Conservation (phyloP, 345 rosid genomes). For the Citrus hindsii region DNA sequence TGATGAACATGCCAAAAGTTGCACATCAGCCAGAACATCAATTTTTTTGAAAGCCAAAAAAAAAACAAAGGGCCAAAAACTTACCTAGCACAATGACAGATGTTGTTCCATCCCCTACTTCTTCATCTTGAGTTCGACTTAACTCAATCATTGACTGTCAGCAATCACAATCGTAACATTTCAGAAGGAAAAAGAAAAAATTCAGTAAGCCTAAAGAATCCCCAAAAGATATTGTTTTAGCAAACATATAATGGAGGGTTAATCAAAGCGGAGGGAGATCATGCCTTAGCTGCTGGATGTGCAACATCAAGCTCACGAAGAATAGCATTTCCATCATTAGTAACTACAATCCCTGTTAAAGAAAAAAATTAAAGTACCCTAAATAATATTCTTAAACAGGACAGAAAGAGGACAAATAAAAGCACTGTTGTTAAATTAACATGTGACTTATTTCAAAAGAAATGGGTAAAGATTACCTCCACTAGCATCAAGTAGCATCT, state of each 20-base stretch:
- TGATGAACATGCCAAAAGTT: neutral
- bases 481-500: conserved; percentile 88
- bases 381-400: neutral
- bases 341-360: conserved; percentile 77
- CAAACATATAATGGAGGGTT: neutral
- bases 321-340: conserved; percentile 96
- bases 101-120: conserved; percentile 98
- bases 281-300: conserved; percentile 95
- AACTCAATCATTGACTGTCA: conserved; percentile 91
- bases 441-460: neutral
- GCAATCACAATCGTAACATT: conserved; percentile 2
- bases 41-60: neutral
- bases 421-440: neutral
- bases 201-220: neutral
- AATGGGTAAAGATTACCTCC: conserved; percentile 50
- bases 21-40: neutral
- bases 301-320: conserved; percentile 90
- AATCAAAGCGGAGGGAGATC: neutral
- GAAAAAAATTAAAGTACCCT: neutral
- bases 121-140: conserved; percentile 96
- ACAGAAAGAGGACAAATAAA: neutral
- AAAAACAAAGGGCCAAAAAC: neutral
- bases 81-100: conserved; percentile 95
- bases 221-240: neutral
- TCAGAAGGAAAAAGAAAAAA: neutral